Percentiles rank a stretch among this genome's conserved stretches.
Evolutionary conservation across 768 basidiomycete genomes (phyloP).

Genomic region (Tephrocybe sp.): DNA sequence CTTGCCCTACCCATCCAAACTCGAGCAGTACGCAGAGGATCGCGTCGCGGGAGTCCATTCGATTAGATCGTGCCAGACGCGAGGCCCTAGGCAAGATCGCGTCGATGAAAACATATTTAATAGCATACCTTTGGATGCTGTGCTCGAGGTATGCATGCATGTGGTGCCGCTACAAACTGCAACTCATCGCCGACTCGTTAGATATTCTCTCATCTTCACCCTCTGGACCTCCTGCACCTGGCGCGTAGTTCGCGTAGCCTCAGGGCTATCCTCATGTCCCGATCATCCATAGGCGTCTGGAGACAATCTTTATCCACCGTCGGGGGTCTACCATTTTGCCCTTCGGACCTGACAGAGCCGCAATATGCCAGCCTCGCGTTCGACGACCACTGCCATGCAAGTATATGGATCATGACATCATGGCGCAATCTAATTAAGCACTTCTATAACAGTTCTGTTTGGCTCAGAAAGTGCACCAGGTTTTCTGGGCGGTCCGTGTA

Average conservation of each 20-base stretch:
- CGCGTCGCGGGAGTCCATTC: too few species aligned
- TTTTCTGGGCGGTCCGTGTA: constrained; percentile 37
- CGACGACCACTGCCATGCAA: constrained; percentile 22
- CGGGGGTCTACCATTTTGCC: constrained; percentile 32
- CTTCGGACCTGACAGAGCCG: constrained; percentile 34
- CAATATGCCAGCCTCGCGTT: constrained; percentile 37
- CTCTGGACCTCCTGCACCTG: constrained; percentile 38
- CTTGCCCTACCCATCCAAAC: neutral
- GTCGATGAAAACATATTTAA: neutral
- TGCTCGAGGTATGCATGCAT: constrained; percentile 19
- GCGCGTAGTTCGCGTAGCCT: constrained; percentile 37
- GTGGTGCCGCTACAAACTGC: too few species aligned
- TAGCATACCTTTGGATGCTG: constrained; percentile 20
- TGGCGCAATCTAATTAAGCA: neutral
- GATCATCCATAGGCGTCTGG: constrained; percentile 31
- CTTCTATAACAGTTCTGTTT: constrained; percentile 30
- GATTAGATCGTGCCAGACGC: too few species aligned
- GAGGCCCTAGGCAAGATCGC: neutral
- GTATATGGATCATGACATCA: constrained; percentile 4
- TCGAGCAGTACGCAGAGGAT: too few species aligned
- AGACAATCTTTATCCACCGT: constrained; percentile 23
- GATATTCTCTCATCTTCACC: constrained; percentile 36
- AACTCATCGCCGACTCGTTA: constrained; percentile 11
- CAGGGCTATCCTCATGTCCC: constrained; percentile 32
- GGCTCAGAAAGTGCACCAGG: constrained; percentile 25